Base-by-base conservation (phyloP, 177 flowering plant species). In the Vitis hybrid region DNA sequence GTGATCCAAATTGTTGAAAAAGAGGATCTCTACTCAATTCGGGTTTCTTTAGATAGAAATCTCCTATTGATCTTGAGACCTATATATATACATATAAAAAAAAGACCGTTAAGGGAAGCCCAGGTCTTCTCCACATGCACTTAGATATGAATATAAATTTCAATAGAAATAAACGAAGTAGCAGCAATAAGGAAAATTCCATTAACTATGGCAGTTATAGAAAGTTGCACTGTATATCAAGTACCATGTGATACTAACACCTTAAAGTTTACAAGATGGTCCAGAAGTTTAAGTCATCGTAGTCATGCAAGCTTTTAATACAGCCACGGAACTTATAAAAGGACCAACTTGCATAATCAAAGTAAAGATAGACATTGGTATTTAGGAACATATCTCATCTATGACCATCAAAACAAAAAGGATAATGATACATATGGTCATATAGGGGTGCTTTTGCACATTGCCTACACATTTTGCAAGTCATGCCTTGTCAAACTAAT, bases 11-110 rank as follows among this genome's bases (percentile, higher is more conserved):
- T 53, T 83, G 82, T 67, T 70, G 78, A 70, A 80, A 86, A 49
- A 79, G 71, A 29, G 90, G 82, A 67, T 69, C 74, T 18, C 74
- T 73, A 31, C 78, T 66, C 65, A 87, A 86, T 77, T 89, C 95
- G 1, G 93, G 91, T 70, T 80, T 86, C 87, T 90, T 90, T 67
- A 90, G 74, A 70, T 89, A 90, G 12, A 84, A 66, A 71, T 90
- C 93, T 52, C 96, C 96, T 60, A 90, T 90, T 22, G 96, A 89
- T 76, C 96, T 87, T 50, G 96, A 89, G 19, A 87, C 96, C 96
- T 90, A 52, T 2, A 62, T 69, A 39, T 6, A 26, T 26, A 26
- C 0, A 26, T 5, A 7, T 5, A 5, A 6, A 59, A 10, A 19
- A 51, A 49, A 72, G 16, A 4, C 15, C 50, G 49, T 49, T 57